These are phyloP conservation scores for Podospora bellae-mahoneyi DNA, from an alignment of 495 filamentous ascomycete genomes.

Conservation along the genomic window DNA sequence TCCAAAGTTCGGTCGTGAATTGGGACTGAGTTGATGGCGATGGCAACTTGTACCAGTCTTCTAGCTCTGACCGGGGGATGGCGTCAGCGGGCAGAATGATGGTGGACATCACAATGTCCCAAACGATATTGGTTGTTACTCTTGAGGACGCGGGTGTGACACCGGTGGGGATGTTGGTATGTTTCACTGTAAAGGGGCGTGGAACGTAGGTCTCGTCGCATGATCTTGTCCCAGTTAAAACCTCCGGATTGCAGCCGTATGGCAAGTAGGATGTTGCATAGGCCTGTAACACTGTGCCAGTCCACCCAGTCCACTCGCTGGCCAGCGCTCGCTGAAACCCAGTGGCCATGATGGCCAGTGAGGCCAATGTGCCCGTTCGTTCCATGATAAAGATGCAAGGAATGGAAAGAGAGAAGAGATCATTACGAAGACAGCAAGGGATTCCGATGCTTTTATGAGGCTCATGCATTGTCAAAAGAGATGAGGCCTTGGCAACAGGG, in stretches of 20 bases:
- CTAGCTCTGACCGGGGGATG: conserved; percentile 17
- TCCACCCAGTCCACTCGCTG: neutral
- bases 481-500: neutral
- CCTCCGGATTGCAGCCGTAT: neutral
- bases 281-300: neutral
- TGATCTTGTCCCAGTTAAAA: neutral
- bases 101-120: conserved; percentile 35
- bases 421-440: neutral
- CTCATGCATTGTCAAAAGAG: neutral
- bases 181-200: no score
- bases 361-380: neutral
- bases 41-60: conserved; percentile 8
- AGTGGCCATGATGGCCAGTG: neutral
- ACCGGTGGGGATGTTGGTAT: no score
- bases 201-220: no score
- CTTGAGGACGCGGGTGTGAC: no score
- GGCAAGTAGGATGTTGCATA: neutral
- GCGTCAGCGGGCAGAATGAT: conserved; percentile 34
- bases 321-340: neutral
- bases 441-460: neutral
- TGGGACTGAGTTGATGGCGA: conserved; percentile 18
- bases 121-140: no score
- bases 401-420: neutral
- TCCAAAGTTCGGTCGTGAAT: no score
- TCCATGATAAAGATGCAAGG: no score